Evolutionary conservation across 2,329 filamentous ascomycete genomes (phyloP).

Genomic region (Exophiala dermatitidis): DNA sequence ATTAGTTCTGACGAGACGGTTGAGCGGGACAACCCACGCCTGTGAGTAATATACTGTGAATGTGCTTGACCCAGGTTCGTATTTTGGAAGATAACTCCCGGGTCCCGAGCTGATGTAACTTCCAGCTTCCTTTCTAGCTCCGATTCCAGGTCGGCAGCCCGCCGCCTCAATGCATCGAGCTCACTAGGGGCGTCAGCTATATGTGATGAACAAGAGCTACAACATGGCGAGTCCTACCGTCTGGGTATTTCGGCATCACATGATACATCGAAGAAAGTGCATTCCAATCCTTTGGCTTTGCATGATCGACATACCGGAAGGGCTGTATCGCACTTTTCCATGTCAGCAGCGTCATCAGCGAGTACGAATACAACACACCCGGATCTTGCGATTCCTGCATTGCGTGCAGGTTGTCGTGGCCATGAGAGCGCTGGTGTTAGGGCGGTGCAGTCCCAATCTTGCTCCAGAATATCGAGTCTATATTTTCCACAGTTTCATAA

Average conservation of each 20-base stretch:
- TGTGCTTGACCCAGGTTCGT: too few species aligned
- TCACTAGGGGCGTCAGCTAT: not conserved
- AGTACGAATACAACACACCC: not conserved
- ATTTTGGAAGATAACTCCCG: too few species aligned
- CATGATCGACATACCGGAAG: not conserved
- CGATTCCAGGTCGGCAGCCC: not conserved
- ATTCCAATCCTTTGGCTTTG: not conserved
- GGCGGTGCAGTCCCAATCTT: not conserved
- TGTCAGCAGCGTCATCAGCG: not conserved
- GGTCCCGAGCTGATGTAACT: too few species aligned
- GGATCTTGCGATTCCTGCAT: not conserved
- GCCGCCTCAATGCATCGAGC: not conserved
- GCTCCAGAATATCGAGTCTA: too few species aligned
- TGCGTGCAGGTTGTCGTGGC: not conserved
- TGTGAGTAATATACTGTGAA: too few species aligned
- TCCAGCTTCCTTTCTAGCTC: too few species aligned
- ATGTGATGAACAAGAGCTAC: not conserved
- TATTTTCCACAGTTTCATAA: too few species aligned
- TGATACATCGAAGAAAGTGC: constrained; percentile 1
- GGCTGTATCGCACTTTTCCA: not conserved
- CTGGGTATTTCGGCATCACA: not conserved
- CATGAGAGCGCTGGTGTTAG: not conserved
- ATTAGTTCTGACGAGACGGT: too few species aligned
- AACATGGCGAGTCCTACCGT: not conserved
- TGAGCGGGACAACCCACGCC: too few species aligned